Evolutionary conservation across 139 green algal genomes (phyloP), one percentile per base, ranked within the genome.

Genomic region (Yamagishiella unicocca): DNA sequence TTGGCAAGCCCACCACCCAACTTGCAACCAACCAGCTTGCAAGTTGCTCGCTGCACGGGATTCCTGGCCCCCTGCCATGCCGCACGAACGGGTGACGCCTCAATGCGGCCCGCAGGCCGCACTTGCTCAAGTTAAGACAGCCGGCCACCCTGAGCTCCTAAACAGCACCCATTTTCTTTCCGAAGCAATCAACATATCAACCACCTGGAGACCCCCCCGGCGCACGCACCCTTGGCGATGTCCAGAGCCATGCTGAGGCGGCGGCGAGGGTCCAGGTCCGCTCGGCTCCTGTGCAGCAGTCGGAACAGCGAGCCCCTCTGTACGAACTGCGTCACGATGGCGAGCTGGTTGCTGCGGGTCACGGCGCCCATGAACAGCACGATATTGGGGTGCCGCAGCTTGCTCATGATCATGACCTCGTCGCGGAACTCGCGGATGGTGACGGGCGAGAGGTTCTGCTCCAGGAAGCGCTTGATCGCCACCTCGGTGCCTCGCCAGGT

Each of bases 401-500:
- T 79, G 31, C 83, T 84, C 95, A 97, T 94, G 78, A 95, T 94
- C 29, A 80, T 85, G 2, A 96, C 93, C 91, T 97, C 95, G 58
- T 82, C 92, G 35, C 83, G 85, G 79, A 98, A 98, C 54, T 95
- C 83, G 54, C 89, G 81, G 66, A 94, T 53, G 45, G 33, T 67
- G 12, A 50, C 31, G 8, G 70, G 77, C 0, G 83, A 91, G 12
- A 96, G 77, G 55, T 90, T 89, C 72, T 97, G 94, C 74, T 98
- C 95, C 33, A 98, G 87, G 31, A 98, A 91, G 33, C 91, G 89
- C 93, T 99, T 99, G 64, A 99, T 95, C 1, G 97, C 97, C 31
- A 99, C 97, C 67, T 98, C 95, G 0, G 96, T 98, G 62, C 95
- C 91, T n/a, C 93, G 90, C 94, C 94, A 98, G n/a, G 70, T 90